Base-by-base conservation (phyloP, 495 filamentous ascomycete genomes). In the Aspergillus kassunensis region DNA sequence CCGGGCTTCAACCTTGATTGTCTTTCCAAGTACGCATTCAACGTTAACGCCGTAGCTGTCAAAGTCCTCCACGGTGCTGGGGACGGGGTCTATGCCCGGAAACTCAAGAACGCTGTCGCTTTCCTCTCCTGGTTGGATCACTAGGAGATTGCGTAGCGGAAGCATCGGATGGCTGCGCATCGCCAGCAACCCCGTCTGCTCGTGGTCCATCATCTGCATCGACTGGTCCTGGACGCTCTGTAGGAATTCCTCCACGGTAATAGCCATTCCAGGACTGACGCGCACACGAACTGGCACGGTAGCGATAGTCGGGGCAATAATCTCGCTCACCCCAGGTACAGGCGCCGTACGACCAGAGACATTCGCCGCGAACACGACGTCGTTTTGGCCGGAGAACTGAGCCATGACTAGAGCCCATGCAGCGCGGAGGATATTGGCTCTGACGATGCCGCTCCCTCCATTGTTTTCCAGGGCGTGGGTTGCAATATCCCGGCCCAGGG, bases 121-220 rank as follows among this genome's bases (percentile, higher is more conserved):
- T 1, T 55, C 44, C 4, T n/a, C n/a, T 0, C 55, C 67, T 0
- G 73, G 61, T 43, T 85, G 65, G 48, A 87, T 77, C 0, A 79
- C 77, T 4, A 86, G 67, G 7, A 86, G 58, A 56, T 78, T 86
- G 40, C 81, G 76, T 63, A n/a, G n/a, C n/a, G n/a, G n/a, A n/a
- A n/a, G 87, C 80, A 27, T 84, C 80, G 55, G 83, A 88, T 7
- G 81, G 84, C 49, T 52, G 31, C 6, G 65, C 52, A 76, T 74
- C 15, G 62, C 61, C 37, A 73, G 71, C 0, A 77, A 55, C 18
- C 74, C 75, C 13, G 64, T 51, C 36, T 77, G 74, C 42, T 79
- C 67, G 48, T 74, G 68, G 11, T 77, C 72, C 45, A 80, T 78
- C 53, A 77, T 77, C 7, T 72, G 66, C 0, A 68, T 68, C 0